Percentiles rank a stretch among this genome's conserved stretches.
These are phyloP conservation scores for Crithidia fasciculata DNA, from an alignment of 208 protist species.

Conservation along the genomic window DNA sequence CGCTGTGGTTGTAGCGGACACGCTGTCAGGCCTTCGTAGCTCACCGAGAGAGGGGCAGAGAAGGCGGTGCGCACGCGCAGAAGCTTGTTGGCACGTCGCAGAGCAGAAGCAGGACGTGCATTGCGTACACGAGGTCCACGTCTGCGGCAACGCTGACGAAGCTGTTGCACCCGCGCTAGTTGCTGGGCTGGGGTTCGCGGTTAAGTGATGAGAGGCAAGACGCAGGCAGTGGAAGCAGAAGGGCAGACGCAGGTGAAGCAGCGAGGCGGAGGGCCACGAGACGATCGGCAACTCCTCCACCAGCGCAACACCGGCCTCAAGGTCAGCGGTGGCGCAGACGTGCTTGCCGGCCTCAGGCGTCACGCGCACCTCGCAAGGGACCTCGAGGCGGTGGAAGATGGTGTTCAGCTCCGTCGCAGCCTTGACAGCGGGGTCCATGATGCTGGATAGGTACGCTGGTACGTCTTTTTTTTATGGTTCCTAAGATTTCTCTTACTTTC, in stretches of 20 bases:
- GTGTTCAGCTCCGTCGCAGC: slow-evolving; percentile 58
- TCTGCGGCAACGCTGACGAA: slow-evolving; percentile 1
- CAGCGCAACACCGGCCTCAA: slow-evolving; percentile 46
- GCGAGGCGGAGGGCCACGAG: slow-evolving; percentile 61
- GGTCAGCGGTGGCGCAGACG: slow-evolving; percentile 49
- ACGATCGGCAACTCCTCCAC: slow-evolving; percentile 82
- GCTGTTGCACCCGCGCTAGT: neutral
- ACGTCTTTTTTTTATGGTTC: neutral
- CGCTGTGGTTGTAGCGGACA: neutral
- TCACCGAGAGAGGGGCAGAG: slow-evolving; percentile 49
- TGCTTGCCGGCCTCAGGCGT: slow-evolving; percentile 66
- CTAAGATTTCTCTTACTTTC: neutral
- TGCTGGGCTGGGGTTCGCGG: neutral
- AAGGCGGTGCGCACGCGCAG: slow-evolving; percentile 46
- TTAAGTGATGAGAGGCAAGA: slow-evolving; percentile 18
- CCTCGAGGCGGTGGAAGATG: slow-evolving; percentile 60
- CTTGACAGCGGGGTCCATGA: slow-evolving; percentile 59
- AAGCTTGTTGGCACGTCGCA: slow-evolving; percentile 40
- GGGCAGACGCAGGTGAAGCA: slow-evolving; percentile 38
- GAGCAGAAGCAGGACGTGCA: slow-evolving; percentile 76
- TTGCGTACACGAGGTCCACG: slow-evolving; percentile 40
- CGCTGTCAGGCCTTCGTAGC: slow-evolving; percentile 22
- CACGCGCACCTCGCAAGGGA: slow-evolving; percentile 58
- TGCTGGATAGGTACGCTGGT: neutral
- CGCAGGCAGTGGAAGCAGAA: slow-evolving; percentile 83